Evolutionary conservation across 371 early-diverging fungal species (phyloP).

Genomic region (Thermomucor indicae-seudaticae): DNA sequence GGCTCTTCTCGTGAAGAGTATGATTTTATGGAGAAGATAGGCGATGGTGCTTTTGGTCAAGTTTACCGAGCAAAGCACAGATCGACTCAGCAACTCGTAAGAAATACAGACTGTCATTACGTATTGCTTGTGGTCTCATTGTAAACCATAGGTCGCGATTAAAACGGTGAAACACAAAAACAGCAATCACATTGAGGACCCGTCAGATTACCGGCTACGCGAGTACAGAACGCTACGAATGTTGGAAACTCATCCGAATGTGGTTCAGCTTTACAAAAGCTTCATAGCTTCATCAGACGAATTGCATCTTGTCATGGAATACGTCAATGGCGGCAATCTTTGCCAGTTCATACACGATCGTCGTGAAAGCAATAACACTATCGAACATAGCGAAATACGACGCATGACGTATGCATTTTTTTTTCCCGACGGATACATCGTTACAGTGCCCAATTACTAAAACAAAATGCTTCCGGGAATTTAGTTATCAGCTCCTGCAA

Average conservation of each 20-base stretch:
- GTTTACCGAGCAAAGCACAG: conserved; percentile 78
- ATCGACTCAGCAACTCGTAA: conserved; percentile 73
- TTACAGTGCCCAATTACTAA: too few relatives aligned
- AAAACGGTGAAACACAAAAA: conserved; percentile 94
- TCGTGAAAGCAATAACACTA: conserved; percentile 37
- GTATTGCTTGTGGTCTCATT: not conserved
- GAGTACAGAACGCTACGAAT: conserved; percentile 69
- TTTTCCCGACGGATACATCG: not conserved
- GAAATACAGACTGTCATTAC: not conserved
- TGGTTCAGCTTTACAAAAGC: conserved; percentile 81
- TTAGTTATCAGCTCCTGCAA: conserved; percentile 72
- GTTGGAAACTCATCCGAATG: conserved; percentile 73
- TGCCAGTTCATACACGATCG: conserved; percentile 81
- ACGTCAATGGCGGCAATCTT: conserved; percentile 86
- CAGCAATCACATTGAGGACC: conserved; percentile 72
- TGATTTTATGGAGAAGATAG: conserved; percentile 73
- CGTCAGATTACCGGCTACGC: conserved; percentile 52
- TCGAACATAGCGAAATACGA: conserved; percentile 25
- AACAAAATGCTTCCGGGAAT: not conserved
- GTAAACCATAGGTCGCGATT: conserved; percentile 75
- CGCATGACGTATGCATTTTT: conserved; percentile 24
- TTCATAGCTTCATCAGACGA: conserved; percentile 75
- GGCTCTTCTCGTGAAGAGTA: conserved; percentile 58
- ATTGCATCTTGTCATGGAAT: conserved; percentile 91
- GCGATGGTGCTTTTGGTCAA: conserved; percentile 93